Evolutionary conservation across 2,329 filamentous ascomycete species (phyloP).

Genomic region (Xylogone sp.): DNA sequence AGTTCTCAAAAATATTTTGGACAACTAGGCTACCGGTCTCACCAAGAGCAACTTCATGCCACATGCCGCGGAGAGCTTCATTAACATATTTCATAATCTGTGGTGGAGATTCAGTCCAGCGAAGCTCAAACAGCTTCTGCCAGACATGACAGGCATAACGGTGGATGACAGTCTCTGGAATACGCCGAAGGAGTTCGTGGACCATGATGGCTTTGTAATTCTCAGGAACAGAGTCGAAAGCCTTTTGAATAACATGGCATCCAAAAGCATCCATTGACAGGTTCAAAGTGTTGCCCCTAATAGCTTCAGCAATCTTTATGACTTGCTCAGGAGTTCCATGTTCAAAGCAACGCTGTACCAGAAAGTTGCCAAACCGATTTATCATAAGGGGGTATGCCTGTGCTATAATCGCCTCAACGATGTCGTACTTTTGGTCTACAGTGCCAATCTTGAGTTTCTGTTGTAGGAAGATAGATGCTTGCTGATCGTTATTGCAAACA

Average conservation of each 20-base stretch:
- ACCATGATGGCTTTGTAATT: conserved; percentile 99
- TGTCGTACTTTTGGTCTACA: conserved; percentile 92
- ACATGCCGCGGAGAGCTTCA: conserved; percentile 91
- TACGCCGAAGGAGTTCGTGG: conserved; percentile 90
- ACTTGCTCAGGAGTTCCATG: conserved; percentile 94
- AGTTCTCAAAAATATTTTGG: conserved; percentile 99
- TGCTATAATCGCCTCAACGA: conserved; percentile 91
- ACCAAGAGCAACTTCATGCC: conserved; percentile 95
- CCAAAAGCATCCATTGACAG: conserved; percentile 99
- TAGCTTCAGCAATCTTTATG: conserved; percentile 88
- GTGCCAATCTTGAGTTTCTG: conserved; percentile 98
- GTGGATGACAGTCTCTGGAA: conserved; percentile 97
- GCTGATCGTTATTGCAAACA: conserved; percentile 97
- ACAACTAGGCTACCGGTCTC: conserved; percentile 98
- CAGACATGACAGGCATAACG: conserved; percentile 98
- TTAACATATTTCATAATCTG: conserved; percentile 99
- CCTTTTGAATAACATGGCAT: conserved; percentile 97
- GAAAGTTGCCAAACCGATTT: conserved; percentile 97
- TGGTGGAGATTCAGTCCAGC: conserved; percentile 90
- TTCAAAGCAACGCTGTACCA: conserved; percentile 98
- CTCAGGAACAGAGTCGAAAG: conserved; percentile 95
- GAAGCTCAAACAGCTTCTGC: conserved; percentile 98
- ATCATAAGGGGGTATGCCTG: conserved; percentile 96
- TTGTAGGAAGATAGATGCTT: conserved; percentile 97
- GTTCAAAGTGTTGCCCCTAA: conserved; percentile 88